Conservation (phyloP, 192 early-diverging fungal species). For the Coemansia brasiliensis region DNA sequence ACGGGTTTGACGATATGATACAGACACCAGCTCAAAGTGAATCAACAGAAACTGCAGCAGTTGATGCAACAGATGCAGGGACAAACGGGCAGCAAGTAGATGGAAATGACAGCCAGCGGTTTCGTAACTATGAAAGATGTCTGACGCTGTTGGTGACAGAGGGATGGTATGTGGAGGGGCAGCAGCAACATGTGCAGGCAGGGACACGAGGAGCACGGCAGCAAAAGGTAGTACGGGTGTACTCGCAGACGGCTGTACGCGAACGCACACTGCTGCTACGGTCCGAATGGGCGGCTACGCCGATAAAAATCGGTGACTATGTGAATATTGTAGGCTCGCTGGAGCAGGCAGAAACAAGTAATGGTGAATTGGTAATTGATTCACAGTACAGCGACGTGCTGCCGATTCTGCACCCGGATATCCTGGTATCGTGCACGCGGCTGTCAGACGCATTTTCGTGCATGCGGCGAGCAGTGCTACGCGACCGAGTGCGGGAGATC, state of each 20-base stretch:
- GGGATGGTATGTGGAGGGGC: slow-evolving; percentile 20
- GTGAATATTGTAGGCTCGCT: slow-evolving; percentile 52
- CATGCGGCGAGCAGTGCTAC: slow-evolving; percentile 73
- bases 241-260: slow-evolving; percentile 35
- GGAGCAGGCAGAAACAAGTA: not conserved
- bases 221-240: slow-evolving; percentile 44
- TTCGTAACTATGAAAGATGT: slow-evolving; percentile 31
- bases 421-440: slow-evolving; percentile 72
- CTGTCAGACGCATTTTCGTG: slow-evolving; percentile 77
- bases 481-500: slow-evolving; percentile 61
- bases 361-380: slow-evolving; percentile 57
- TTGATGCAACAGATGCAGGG: no score
- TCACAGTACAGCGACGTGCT: slow-evolving; percentile 52
- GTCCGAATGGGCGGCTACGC: slow-evolving; percentile 67
- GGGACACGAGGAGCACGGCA: slow-evolving; percentile 9
- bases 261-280: slow-evolving; percentile 58
- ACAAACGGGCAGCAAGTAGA: no score
- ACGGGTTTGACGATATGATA: slow-evolving; percentile 10
- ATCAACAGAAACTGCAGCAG: no score
- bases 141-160: slow-evolving; percentile 39
- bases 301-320: slow-evolving; percentile 63
- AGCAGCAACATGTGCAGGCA: slow-evolving; percentile 7
- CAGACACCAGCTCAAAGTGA: not conserved
- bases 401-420: slow-evolving; percentile 80
- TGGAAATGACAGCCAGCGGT: slow-evolving; percentile 3